Evolutionary conservation across 768 basidiomycete species (phyloP), one percentile per base, ranked within the genome.

Genomic region (Xerocomellus chrysenteron): DNA sequence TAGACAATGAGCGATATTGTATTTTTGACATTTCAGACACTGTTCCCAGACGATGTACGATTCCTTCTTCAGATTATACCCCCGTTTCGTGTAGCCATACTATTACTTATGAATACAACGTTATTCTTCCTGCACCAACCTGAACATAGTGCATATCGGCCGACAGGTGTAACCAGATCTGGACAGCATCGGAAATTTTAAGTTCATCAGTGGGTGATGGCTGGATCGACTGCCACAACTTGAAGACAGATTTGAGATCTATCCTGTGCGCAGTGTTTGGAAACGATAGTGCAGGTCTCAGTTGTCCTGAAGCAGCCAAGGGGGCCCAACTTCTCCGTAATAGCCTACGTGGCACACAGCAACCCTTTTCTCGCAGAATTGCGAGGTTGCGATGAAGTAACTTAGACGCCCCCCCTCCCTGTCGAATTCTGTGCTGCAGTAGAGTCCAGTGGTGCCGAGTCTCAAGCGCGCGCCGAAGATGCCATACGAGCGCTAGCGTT

Each of bases 31-130:
- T 30, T 19, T n/a, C 9, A 2, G 10, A 33, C 16, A 28, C 5
- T 37, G 6, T 33, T 39, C 30, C 5, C 53, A 17, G 21, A 13
- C 21, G 13, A 30, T 14, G 19, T 37, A 2, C n/a, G 14, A 11
- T 24, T 32, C 14, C 12, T n/a, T 26, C 5, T 11, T 30, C 30
- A 36, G 19, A 37, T 14, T 12, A 40, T 24, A 35, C 32, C 24
- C 32, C 2, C 46, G 30, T 14, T 48, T 35, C 37, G 3, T 57
- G 56, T 57, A 57, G 56, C 56, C 10, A 21, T 57, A 57, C 1
- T 10, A 11, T 39, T 44, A 16, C 8, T 21, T 43, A 2, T 11
- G 32, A 11, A 32, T 10, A 2, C 30, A 30, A 30, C 9, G 8
- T 30, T 30, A 30, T 26, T 3, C 26, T 26, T 26, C 26, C 26